phyloP scores from a whole-genome alignment of 148 eudicot genomes.

The Arbutus unedo region DNA sequence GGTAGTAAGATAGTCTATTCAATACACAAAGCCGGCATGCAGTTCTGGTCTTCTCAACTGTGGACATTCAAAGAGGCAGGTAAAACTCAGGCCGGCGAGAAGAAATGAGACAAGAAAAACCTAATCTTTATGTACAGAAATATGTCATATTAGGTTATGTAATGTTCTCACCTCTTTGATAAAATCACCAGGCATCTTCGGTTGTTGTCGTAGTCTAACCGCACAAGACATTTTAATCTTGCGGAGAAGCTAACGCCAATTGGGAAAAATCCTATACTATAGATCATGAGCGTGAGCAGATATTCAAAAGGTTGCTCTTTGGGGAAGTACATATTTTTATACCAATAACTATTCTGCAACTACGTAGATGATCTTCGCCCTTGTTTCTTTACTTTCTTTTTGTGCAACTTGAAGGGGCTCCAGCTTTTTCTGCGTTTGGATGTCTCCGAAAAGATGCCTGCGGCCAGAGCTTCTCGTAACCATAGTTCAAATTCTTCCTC shows the following conservation, averaged over 20 bases:
- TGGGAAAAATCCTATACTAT: no score
- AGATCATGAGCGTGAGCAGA: no score
- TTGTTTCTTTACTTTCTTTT: slow-evolving; percentile 63
- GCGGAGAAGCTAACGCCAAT: no score
- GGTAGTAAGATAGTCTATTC: neutral
- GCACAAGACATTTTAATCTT: neutral
- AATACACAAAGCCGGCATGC: slow-evolving; percentile 1
- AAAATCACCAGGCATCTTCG: neutral
- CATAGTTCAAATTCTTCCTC: slow-evolving; percentile 88
- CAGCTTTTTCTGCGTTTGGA: slow-evolving; percentile 83
- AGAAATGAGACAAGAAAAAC: neutral
- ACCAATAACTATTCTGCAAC: neutral
- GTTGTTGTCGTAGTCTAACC: neutral
- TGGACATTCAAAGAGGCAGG: neutral
- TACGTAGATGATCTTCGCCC: slow-evolving; percentile 63
- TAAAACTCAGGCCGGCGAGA: no score
- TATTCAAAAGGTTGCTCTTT: no score
- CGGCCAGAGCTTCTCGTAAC: slow-evolving; percentile 92
- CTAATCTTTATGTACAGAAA: slow-evolving; percentile 16
- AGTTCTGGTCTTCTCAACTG: neutral
- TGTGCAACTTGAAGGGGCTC: slow-evolving; percentile 82
- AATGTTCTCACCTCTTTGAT: slow-evolving; percentile 4
- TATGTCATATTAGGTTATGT: neutral
- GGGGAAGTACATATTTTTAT: neutral
- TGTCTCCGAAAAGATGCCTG: slow-evolving; percentile 82